These are phyloP conservation scores for Linnemannia exigua DNA, from an alignment of 192 early-diverging fungal species.

Conservation along the genomic window DNA sequence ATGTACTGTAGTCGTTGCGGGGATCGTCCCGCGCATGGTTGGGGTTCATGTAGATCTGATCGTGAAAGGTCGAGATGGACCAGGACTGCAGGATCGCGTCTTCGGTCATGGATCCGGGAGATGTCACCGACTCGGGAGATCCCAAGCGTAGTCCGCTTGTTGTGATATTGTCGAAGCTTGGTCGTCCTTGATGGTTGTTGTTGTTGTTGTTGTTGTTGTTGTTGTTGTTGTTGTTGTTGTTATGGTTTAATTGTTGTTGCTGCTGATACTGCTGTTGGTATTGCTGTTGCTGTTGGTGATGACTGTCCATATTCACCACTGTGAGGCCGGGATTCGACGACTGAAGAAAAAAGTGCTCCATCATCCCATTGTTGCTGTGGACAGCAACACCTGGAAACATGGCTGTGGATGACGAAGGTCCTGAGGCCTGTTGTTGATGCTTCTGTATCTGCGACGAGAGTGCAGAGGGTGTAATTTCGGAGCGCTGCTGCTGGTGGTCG, in stretches of 20 bases:
- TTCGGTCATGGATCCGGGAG: constrained; percentile 28
- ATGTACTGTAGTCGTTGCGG: constrained; percentile 33
- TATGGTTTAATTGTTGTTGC: no score
- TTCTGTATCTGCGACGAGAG: neutral
- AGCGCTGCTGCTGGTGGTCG: neutral
- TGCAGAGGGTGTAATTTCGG: neutral
- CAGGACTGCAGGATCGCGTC: constrained; percentile 37
- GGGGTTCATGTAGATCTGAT: constrained; percentile 35
- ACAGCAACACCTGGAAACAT: neutral
- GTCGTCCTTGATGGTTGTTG: neutral
- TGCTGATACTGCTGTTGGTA: no score
- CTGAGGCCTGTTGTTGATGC: no score
- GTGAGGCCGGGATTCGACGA: neutral
- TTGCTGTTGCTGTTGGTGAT: neutral
- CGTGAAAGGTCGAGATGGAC: constrained; percentile 29
- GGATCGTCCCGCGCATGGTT: constrained; percentile 36
- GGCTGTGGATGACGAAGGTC: neutral
- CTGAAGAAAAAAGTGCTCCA: neutral
- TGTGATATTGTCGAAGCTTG: neutral
- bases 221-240: constrained; percentile 14
- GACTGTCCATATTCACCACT: neutral
- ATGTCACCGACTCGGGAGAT: constrained; percentile 32
- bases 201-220: neutral
- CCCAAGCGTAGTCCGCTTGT: constrained; percentile 7
- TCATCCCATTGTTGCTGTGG: neutral